Conservation (phyloP, 768 basidiomycete species). For the Trametes sanguinea region DNA sequence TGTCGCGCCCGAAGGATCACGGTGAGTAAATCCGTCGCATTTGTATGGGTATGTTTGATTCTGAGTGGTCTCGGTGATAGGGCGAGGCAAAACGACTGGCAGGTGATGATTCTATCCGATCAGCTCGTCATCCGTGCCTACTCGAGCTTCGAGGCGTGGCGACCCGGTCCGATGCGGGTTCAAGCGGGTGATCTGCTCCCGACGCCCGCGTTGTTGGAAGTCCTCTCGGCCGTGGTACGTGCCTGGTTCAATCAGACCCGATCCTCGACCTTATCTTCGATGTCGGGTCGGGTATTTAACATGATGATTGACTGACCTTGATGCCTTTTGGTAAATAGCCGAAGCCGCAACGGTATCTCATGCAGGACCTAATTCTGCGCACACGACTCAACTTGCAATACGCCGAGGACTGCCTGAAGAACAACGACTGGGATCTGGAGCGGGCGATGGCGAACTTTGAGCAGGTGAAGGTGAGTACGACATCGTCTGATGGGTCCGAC, state of each 20-base stretch:
- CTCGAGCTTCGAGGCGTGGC: slow-evolving; percentile 81
- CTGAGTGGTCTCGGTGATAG: slow-evolving; percentile 39
- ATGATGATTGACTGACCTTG: slow-evolving; percentile 8
- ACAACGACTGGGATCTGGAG: slow-evolving; percentile 83
- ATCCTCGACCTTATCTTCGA: slow-evolving; percentile 14
- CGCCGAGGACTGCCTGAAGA: slow-evolving; percentile 81
- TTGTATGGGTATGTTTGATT: slow-evolving; percentile 18
- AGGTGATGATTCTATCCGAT: slow-evolving; percentile 87
- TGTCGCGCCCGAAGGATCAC: slow-evolving; percentile 77
- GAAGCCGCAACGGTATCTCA: slow-evolving; percentile 67
- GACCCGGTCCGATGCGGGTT: slow-evolving; percentile 70
- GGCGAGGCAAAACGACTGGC: slow-evolving; percentile 85
- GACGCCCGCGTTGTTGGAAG: slow-evolving; percentile 44
- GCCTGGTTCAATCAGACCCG: slow-evolving; percentile 18
- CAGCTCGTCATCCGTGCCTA: slow-evolving; percentile 82
- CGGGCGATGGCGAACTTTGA: slow-evolving; percentile 85
- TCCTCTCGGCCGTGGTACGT: slow-evolving; percentile 57
- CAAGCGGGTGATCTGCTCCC: slow-evolving; percentile 48
- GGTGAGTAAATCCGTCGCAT: slow-evolving; percentile 52
- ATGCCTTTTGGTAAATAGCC: slow-evolving; percentile 45
- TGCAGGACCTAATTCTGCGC: slow-evolving; percentile 66
- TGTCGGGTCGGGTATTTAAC: background rate
- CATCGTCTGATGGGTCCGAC: slow-evolving; percentile 1
- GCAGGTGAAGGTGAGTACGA: slow-evolving; percentile 71
- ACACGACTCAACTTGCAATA: slow-evolving; percentile 82